Evolutionary conservation across 768 basidiomycete species (phyloP).

Genomic region (Pulveroboletus sp.): DNA sequence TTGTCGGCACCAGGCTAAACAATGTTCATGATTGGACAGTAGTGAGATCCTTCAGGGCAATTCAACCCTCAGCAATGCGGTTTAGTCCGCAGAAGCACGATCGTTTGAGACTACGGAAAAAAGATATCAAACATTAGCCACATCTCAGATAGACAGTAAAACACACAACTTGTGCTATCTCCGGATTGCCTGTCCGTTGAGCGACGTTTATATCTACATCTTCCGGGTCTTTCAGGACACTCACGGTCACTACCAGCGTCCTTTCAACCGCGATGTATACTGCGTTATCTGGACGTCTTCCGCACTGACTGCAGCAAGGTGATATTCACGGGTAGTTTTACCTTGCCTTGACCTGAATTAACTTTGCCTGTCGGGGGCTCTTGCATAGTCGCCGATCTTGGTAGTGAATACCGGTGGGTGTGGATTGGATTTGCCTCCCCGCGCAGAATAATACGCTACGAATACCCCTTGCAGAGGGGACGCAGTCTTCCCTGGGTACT

Average conservation of each 20-base stretch:
- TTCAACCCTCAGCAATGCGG: neutral
- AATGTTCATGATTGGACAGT: neutral
- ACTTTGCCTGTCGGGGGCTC: too few relatives aligned
- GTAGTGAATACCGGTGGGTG: constrained; percentile 16
- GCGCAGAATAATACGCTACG: neutral
- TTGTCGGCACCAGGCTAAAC: constrained; percentile 7
- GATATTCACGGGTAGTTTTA: too few relatives aligned
- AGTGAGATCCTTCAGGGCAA: constrained; percentile 1
- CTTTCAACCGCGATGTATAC: too few relatives aligned
- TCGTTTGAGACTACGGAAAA: too few relatives aligned
- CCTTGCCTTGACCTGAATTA: too few relatives aligned
- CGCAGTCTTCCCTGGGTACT: constrained; percentile 2
- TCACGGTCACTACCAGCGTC: too few relatives aligned
- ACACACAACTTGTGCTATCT: too few relatives aligned
- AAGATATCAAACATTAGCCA: constrained; percentile 4
- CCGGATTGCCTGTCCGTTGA: too few relatives aligned
- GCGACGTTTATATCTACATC: too few relatives aligned
- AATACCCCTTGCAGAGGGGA: constrained; percentile 5
- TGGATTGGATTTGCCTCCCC: constrained; percentile 1
- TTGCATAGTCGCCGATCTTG: constrained; percentile 2
- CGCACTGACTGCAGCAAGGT: too few relatives aligned
- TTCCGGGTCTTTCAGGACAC: too few relatives aligned
- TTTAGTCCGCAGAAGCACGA: neutral
- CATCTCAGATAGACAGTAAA: neutral
- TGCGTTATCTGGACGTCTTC: too few relatives aligned